Base-by-base conservation (phyloP, 2,329 filamentous ascomycete genomes). In the Zymoseptoria passerinii region DNA sequence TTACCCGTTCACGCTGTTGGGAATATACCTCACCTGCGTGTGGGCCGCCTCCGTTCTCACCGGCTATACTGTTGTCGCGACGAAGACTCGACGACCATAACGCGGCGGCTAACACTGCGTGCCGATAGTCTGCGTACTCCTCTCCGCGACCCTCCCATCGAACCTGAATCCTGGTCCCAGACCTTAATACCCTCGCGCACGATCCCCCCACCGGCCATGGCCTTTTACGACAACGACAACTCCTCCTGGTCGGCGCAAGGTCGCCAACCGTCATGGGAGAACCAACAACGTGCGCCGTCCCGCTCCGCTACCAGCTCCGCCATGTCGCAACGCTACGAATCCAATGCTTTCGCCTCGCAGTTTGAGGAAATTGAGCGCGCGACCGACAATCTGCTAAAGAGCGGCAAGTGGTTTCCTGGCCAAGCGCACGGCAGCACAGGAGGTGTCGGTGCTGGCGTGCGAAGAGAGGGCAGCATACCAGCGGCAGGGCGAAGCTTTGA, bases 331-430 rank as follows among this genome's bases (percentile, higher is more conserved):
- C 89, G 92, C 65, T 53, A 61, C 52, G 90, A 95, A 61, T 81
- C 83, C 59, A 78, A 81, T 70, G 90, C 91, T 60, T 96, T 95
- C 73, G 85, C 84, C 66, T 87, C 88, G 72, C 91, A 96, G 76
- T 87, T 95, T 74, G 91, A 95, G 78, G 94, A 99, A 83, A 91
- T 99, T 69, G 94, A 97, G 66, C 88, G 92, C 73, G 92, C 92
- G 67, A 86, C 92, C 70, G 94, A 97, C 71, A 97, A 97, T 75
- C 83, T 99, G 61, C 83, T 92, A 71, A 97, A 97, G 82, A 96
- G 92, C 74, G 92, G 92, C 70, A 97, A 97, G 80, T 86, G 92
- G 77, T 94, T 92, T 76, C 70, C 71, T 20, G 68, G 68, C 16
- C 63, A 62, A 19, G 52, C 65, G 55, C 59, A 62, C 48, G 84